These are phyloP conservation scores for Mucor mucedo DNA, from an alignment of 371 early-diverging fungal species.

Conservation along the genomic window DNA sequence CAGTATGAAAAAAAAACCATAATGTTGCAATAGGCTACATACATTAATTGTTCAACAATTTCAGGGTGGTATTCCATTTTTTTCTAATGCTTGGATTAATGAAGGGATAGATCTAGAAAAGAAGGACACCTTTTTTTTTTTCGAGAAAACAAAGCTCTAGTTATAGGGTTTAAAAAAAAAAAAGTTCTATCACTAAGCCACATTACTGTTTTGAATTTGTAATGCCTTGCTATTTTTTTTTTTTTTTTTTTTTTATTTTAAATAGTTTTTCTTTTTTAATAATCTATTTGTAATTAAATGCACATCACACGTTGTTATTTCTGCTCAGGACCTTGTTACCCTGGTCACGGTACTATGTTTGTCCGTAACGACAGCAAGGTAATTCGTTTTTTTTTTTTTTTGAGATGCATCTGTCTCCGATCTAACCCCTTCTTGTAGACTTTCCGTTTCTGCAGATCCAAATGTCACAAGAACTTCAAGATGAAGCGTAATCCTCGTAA, in stretches of 20 bases:
- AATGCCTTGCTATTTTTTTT: not conserved
- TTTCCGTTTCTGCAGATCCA: slow-evolving; percentile 98
- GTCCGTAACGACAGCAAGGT: slow-evolving; percentile 98
- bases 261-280: not conserved
- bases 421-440: slow-evolving; percentile 52
- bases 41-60: slow-evolving; percentile 57
- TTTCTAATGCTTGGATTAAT: not conserved
- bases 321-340: slow-evolving; percentile 98
- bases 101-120: not conserved
- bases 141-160: not conserved
- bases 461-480: slow-evolving; percentile 99
- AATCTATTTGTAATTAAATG: slow-evolving; percentile 60
- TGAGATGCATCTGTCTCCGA: not conserved
- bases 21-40: slow-evolving; percentile 15
- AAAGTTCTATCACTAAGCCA: not conserved
- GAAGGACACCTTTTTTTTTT: not conserved
- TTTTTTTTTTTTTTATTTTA: slow-evolving; percentile 2
- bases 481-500: slow-evolving; percentile 99
- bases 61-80: slow-evolving; percentile 57
- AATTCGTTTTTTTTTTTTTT: slow-evolving; percentile 13
- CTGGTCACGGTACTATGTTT: slow-evolving; percentile 99
- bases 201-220: slow-evolving; percentile 5
- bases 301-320: slow-evolving; percentile 99
- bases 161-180: slow-evolving; percentile 8
- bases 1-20: not conserved